Conservation (phyloP, 1,284 basidiomycete genomes). For the Blastosporella zonata region DNA sequence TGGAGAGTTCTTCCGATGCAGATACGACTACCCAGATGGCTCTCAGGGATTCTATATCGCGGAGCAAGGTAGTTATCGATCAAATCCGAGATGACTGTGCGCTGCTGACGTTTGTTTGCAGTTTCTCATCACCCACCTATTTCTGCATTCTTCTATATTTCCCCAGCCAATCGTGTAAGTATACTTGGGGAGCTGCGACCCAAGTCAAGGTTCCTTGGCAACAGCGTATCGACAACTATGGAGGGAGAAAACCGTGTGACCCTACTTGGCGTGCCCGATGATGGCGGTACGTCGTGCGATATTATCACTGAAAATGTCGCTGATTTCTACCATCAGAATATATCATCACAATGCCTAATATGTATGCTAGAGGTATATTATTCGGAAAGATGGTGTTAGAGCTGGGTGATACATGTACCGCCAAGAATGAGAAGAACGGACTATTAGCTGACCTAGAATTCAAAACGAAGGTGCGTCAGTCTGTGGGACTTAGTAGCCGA, state of each 20-base stretch:
- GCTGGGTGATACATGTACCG: constrained; percentile 88
- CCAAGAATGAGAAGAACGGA: constrained; percentile 78
- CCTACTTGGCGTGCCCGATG: constrained; percentile 77
- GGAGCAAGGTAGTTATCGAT: constrained; percentile 71
- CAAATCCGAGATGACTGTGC: neutral
- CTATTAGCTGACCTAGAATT: constrained; percentile 89
- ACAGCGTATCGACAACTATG: constrained; percentile 94
- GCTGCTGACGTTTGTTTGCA: constrained; percentile 27
- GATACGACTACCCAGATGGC: constrained; percentile 91
- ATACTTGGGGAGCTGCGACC: constrained; percentile 95
- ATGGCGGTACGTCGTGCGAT: constrained; percentile 63
- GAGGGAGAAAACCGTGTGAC: constrained; percentile 92
- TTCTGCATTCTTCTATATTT: constrained; percentile 96
- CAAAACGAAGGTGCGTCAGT: constrained; percentile 81
- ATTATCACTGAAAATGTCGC: constrained; percentile 2
- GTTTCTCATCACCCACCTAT: constrained; percentile 95
- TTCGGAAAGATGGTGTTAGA: constrained; percentile 99
- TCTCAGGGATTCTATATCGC: constrained; percentile 95
- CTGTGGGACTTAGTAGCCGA: neutral
- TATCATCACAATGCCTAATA: constrained; percentile 92
- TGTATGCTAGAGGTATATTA: constrained; percentile 96
- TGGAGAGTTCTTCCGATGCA: constrained; percentile 96
- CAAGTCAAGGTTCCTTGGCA: constrained; percentile 95
- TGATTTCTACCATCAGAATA: constrained; percentile 56
- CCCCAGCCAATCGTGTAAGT: constrained; percentile 80